Evolutionary conservation across 1,139 yeast genomes (phyloP).

Genomic region (Wickerhamomyces sp.): DNA sequence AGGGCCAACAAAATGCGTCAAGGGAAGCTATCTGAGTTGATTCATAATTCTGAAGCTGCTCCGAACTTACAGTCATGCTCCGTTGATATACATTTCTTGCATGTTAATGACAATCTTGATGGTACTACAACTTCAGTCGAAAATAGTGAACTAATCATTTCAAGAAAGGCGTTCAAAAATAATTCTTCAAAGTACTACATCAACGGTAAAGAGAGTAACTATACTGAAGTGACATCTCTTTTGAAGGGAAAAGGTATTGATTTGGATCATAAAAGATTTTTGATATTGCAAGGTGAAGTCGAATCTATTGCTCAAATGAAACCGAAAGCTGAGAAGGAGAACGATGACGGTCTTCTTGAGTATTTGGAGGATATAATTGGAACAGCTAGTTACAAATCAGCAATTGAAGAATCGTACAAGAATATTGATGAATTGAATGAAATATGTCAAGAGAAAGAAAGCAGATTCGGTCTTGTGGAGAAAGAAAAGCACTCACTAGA

Average conservation of each 20-base stretch:
- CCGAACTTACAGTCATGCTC: conserved; percentile 71
- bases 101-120: conserved; percentile 59
- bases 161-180: conserved; percentile 74
- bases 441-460: conserved; percentile 74
- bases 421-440: conserved; percentile 71
- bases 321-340: conserved; percentile 88
- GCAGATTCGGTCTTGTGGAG: conserved; percentile 73
- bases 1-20: conserved; percentile 97
- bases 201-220: conserved; percentile 64
- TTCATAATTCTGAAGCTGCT: conserved; percentile 77
- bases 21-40: conserved; percentile 82
- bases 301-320: conserved; percentile 99
- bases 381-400: conserved; percentile 73
- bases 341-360: conserved; percentile 90
- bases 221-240: conserved; percentile 72
- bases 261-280: conserved; percentile 87
- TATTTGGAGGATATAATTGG: conserved; percentile 97
- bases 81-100: conserved; percentile 89
- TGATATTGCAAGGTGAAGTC: conserved; percentile 96
- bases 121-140: conserved; percentile 41
- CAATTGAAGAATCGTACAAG: conserved; percentile 61
- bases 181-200: conserved; percentile 78
- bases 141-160: conserved; percentile 58
- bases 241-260: conserved; percentile 87
- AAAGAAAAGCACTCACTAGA: conserved; percentile 71